Conservation (phyloP, 805 yeast genomes). For the Blastobotrys muscicola region DNA sequence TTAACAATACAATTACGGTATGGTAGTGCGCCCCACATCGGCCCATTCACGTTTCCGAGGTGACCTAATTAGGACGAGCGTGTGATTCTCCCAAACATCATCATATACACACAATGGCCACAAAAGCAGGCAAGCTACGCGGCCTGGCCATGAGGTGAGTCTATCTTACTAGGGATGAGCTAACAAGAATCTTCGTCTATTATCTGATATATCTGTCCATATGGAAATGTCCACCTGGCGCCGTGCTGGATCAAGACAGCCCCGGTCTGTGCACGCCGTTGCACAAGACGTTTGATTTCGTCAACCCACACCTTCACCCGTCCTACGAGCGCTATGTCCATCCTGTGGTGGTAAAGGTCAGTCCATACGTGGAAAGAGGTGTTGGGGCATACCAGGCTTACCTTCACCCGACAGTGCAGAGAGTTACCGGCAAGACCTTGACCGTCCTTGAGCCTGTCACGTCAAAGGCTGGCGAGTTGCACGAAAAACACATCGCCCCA, state of each 20-base stretch:
- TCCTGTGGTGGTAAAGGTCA: slow-evolving; percentile 7
- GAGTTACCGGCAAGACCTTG: slow-evolving; percentile 2
- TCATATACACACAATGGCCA: too few relatives aligned
- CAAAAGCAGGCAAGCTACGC: too few relatives aligned
- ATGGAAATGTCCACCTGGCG: slow-evolving; percentile 19
- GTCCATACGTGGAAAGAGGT: slow-evolving; percentile 9
- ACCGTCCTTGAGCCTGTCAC: slow-evolving; percentile 6
- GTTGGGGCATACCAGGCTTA: slow-evolving; percentile 5
- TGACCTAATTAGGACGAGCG: too few relatives aligned
- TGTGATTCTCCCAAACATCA: too few relatives aligned
- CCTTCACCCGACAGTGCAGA: slow-evolving; percentile 7
- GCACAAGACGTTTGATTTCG: slow-evolving; percentile 11
- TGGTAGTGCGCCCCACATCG: too few relatives aligned
- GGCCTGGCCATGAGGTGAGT: too few relatives aligned
- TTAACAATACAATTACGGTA: too few relatives aligned
- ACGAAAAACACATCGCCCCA: slow-evolving; percentile 10
- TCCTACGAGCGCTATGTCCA: slow-evolving; percentile 8
- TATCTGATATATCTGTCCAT: slow-evolving; percentile 17
- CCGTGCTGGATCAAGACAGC: slow-evolving; percentile 3
- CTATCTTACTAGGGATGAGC: too few relatives aligned
- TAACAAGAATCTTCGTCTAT: slow-evolving; percentile 18
- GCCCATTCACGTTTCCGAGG: too few relatives aligned
- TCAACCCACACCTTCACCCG: slow-evolving; percentile 15
- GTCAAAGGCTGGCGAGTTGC: slow-evolving; percentile 4
- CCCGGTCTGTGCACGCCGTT: slow-evolving; percentile 17